Conservation (phyloP, 192 early-diverging fungal species). For the Backusella mclennaniae region DNA sequence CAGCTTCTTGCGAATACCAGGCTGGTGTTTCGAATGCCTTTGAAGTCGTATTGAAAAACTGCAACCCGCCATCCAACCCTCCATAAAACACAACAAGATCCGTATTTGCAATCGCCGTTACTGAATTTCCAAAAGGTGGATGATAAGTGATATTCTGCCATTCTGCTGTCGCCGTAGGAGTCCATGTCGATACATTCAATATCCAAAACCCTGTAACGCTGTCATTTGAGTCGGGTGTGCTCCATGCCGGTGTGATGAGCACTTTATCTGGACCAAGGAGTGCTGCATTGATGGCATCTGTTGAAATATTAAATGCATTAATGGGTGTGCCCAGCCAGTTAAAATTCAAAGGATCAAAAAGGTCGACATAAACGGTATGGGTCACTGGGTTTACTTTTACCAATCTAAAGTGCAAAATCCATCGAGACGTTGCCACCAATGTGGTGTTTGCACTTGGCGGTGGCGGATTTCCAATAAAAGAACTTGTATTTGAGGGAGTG, state of each 20-base stretch:
- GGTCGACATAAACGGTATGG: not conserved
- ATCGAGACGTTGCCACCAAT: not conserved
- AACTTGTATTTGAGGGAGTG: not conserved
- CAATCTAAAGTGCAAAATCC: not conserved
- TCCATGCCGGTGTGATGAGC: not conserved
- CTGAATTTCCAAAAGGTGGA: not conserved
- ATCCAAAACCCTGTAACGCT: not conserved
- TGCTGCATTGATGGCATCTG: not conserved
- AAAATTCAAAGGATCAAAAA: slow-evolving; percentile 2
- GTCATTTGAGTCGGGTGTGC: not conserved
- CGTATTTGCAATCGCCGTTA: not conserved
- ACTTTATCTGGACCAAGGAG: not conserved
- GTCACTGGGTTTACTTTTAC: not conserved
- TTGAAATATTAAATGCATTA: not conserved
- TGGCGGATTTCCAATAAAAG: not conserved
- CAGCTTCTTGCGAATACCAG: not conserved
- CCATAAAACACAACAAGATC: slow-evolving; percentile 1
- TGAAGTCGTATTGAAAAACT: not conserved
- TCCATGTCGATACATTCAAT: not conserved
- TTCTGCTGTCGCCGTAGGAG: not conserved
- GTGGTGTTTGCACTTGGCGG: not conserved
- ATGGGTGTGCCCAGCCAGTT: not conserved
- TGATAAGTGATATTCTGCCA: not conserved
- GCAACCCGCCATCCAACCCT: not conserved
- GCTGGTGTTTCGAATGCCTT: not conserved